phyloP scores from a whole-genome alignment of 345 rosid species.

The Eucalyptus fibrosa region DNA sequence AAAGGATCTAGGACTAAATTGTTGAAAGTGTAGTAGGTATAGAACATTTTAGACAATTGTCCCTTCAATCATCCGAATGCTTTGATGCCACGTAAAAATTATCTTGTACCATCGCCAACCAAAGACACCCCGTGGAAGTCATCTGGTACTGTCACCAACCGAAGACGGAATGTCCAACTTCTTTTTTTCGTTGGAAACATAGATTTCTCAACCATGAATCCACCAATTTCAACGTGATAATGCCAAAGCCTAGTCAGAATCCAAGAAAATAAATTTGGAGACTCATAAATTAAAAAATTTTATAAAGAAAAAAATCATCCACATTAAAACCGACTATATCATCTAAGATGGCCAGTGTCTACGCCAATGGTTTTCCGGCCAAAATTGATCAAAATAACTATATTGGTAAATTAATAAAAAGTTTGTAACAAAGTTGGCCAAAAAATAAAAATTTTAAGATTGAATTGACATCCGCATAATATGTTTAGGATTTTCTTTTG shows the following conservation, averaged over 20 bases:
- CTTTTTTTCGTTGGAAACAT: background rate
- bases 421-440: rapidly evolving
- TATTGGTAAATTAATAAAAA: background rate
- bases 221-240: background rate
- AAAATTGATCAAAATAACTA: background rate
- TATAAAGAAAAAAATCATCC: background rate
- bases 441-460: rapidly evolving
- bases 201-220: background rate
- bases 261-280: background rate
- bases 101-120: background rate
- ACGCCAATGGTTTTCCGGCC: rapidly evolving
- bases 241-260: background rate
- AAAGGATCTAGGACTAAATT: background rate
- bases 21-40: background rate
- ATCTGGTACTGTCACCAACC: background rate
- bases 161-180: background rate
- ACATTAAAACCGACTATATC: rapidly evolving
- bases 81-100: background rate
- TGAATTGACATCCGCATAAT: rapidly evolving
- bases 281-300: rapidly evolving
- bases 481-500: too few species aligned
- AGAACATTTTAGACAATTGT: too few species aligned
- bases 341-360: rapidly evolving
- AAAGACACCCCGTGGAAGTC: background rate
- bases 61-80: background rate